Evolutionary conservation across 495 filamentous ascomycete species (phyloP), one percentile per base, ranked within the genome.

Genomic region (Neurospora hispaniola): DNA sequence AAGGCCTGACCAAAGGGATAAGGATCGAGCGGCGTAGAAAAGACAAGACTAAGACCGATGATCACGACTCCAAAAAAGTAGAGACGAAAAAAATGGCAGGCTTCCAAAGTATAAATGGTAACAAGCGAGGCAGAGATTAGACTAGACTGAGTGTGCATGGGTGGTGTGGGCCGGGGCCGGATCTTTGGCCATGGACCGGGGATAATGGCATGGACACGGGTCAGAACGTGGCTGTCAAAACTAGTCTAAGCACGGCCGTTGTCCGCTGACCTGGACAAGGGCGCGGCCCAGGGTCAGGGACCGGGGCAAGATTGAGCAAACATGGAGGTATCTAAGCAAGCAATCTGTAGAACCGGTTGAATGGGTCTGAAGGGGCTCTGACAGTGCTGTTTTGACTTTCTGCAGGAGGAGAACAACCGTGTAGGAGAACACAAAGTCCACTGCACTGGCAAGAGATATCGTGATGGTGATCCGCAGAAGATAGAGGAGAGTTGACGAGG

Each of bases 1-100:
- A 71, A 54, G 42, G 7, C n/a, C 41, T 38, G 44, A 69, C 40
- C 73, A 76, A 74, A 59, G 27, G 71, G 74, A 46, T 62, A 40
- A 40, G 44, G 44, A 5, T 43, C 43, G 70, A 70, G 20, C 8
- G 40, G 20, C 42, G 38, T 39, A 43, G 27, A 73, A 11, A 46
- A 73, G 14, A 18, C 31, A 71, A 69, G 42, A 74, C 48, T 31
- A 40, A 72, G 39, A 70, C 54, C 27, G 54, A 66, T 66, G 54
- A 66, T 66, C 54, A 66, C 9, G 54, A 35, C 54, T 66, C 54
- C 31, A 31, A 66, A 35, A 66, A 66, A 27, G 27, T 31, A 31
- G 27, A 31, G 27, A 31, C 27, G 27, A 31, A 31, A 62, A 35
- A 66, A 66, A 35, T 27, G 27, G 54, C 54, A 66, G 27, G 27